Base-by-base conservation (phyloP, 768 basidiomycete genomes). In the Leccinum truebloodii region DNA sequence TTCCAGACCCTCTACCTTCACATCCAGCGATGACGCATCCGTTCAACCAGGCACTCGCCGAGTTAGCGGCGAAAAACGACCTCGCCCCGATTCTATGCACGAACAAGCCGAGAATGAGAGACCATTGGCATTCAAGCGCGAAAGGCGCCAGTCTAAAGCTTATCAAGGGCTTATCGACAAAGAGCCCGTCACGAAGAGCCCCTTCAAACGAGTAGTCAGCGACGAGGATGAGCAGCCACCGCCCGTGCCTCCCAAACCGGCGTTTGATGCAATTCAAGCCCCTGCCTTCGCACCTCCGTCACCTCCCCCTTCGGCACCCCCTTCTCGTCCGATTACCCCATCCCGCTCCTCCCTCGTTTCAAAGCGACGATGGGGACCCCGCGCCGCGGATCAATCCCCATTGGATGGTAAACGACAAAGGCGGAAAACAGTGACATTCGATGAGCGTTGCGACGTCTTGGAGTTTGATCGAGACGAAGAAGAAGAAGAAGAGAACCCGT, bases 171-270 rank as follows among this genome's bases (percentile, higher is more conserved):
- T 94, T 54, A 79, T 87, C 2, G 81, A 90, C 73, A 86, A 82
- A 67, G 90, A 92, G 69, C 87, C 87, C 8, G 92, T 94, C 28
- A 85, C 86, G 28, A 92, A 88, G 78, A 92, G 90, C 67, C 92
- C 92, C 22, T 94, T 94, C 78, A 84, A 78, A 63, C 77, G 74
- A 20, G 50, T 59, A 8, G 57, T 67, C 39, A 63, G 54, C 26
- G 41, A 54, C 18, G 67, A 69, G 61, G 73, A 75, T 60, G 74
- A 76, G 46, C 65, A 68, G 7, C 64, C 69, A 35, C 72, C 73
- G 7, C 66, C 68, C 32, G 64, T 70, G 39, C 69, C 71, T 51
- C 64, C 76, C 37, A 71, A 75, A 46, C 35, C 44, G 6, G 49
- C 37, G 1, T 52, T 32, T 59, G 54, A 58, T 1, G 50, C 57